Conservation (phyloP, 352 stramenopile species). For the Phytophthora rubi region DNA sequence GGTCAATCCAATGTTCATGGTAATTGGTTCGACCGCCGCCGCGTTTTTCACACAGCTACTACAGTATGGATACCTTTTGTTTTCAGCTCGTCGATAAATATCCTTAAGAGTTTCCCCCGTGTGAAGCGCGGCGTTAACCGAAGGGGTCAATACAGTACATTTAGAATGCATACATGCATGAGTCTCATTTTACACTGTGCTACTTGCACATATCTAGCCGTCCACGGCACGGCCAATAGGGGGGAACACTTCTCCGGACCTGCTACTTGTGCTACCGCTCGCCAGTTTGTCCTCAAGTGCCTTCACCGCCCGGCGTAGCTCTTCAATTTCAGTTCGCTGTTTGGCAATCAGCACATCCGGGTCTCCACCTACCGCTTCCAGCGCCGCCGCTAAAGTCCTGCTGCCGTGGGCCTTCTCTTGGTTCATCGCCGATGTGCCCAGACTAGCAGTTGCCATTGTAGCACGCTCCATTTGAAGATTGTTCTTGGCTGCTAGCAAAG, state of each 20-base stretch:
- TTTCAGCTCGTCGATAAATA: too few species aligned
- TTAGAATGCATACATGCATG: too few species aligned
- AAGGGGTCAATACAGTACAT: too few species aligned
- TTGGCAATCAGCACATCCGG: conserved; percentile 59
- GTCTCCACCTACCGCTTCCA: conserved; percentile 46
- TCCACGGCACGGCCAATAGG: conserved; percentile 45
- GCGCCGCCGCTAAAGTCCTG: conserved; percentile 21
- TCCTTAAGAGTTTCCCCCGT: too few species aligned
- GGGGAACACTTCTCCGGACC: conserved; percentile 36
- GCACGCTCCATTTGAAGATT: conserved; percentile 83
- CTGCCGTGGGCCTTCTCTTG: conserved; percentile 24
- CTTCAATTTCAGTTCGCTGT: conserved; percentile 73
- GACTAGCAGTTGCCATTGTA: conserved; percentile 34
- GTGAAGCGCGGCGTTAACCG: too few species aligned
- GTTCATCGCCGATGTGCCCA: conserved; percentile 32
- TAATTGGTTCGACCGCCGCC: conserved; percentile 7
- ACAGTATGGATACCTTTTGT: too few species aligned
- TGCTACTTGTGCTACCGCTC: conserved; percentile 12
- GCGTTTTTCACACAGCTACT: background rate
- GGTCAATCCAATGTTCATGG: conserved; percentile 2
- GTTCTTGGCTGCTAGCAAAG: conserved; percentile 77
- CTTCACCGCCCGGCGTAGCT: conserved; percentile 80
- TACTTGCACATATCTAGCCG: conserved; percentile 19
- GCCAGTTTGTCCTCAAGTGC: conserved; percentile 74
- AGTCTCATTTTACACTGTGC: background rate